Percentiles rank a stretch among this genome's conserved stretches.
Evolutionary conservation across 2,329 filamentous ascomycete species (phyloP).

Genomic region (Bipolaris cookei): DNA sequence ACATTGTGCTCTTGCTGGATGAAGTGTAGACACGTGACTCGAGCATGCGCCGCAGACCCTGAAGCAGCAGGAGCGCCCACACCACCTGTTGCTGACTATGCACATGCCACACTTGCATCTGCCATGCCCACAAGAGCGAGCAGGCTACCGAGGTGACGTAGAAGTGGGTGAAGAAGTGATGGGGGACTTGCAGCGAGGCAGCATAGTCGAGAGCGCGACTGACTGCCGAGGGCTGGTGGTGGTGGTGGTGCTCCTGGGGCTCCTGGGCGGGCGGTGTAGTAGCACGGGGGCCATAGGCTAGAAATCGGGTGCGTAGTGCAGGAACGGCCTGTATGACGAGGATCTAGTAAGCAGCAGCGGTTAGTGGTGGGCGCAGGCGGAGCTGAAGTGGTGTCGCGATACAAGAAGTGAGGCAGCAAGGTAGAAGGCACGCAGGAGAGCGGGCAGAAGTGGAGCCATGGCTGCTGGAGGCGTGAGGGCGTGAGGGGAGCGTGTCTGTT

Average conservation of each 20-base stretch:
- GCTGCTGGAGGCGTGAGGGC: not conserved
- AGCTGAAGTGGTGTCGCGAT: constrained; percentile 40
- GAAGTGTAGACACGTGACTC: constrained; percentile 74
- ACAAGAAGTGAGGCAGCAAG: constrained; percentile 50
- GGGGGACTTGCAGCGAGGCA: constrained; percentile 71
- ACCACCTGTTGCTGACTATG: constrained; percentile 66
- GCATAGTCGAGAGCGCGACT: constrained; percentile 56
- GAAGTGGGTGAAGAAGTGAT: constrained; percentile 89
- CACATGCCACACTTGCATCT: constrained; percentile 58
- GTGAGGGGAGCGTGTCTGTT: too few relatives aligned
- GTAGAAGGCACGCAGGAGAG: constrained; percentile 47
- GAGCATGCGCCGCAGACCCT: constrained; percentile 75
- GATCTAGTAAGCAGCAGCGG: constrained; percentile 51
- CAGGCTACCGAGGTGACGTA: constrained; percentile 74
- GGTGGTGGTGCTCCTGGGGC: constrained; percentile 1
- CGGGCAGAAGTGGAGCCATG: constrained; percentile 3
- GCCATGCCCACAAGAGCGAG: constrained; percentile 75
- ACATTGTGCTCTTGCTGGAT: constrained; percentile 78
- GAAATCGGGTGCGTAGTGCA: constrained; percentile 61
- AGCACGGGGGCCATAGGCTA: constrained; percentile 66
- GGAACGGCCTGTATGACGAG: constrained; percentile 60
- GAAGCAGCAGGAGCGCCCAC: constrained; percentile 76
- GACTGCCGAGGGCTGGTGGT: constrained; percentile 17
- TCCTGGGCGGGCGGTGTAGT: constrained; percentile 18
- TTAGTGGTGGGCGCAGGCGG: constrained; percentile 32